Base-by-base conservation (phyloP, 2,329 filamentous ascomycete genomes). In the Amphichorda felina region DNA sequence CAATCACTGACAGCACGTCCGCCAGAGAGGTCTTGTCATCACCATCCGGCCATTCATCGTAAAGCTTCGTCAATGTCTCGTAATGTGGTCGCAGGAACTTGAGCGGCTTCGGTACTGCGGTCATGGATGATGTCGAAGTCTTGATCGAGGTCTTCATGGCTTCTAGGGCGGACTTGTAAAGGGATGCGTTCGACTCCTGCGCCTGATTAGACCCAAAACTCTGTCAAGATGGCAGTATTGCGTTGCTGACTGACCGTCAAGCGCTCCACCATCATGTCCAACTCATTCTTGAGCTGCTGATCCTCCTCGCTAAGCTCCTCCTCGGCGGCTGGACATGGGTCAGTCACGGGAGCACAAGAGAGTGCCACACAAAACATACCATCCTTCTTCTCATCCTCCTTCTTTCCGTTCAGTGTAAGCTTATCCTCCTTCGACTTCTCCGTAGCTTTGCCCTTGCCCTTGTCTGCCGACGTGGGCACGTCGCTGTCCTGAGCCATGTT, bases 71-170 rank as follows among this genome's bases (percentile, higher is more conserved):
- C 54, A 98, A 70, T 38, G 82, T 78, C 61, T 93, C 83, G 65
- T 96, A 98, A 61, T 98, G 89, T 47, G 89, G 91, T 66, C 91
- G 78, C 44, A 98, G 75, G 60, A 98, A 98, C 63, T 98, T 98
- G 50, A 98, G 73, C 24, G 91, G 91, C 64, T 98, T 98, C 17
- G 93, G 91, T 42, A 98, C 91, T 40, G 91, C 91, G 33, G 91
- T 98, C 91, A 98, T 98, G 31, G 93, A 98, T 40, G 88, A 96
- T 46, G 91, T 98, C 40, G 91, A 94, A 38, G 91, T 98, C 70
- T 95, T 96, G 70, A 98, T 98, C 55, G 86, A 93, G 52, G 80
- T 86, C 69, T 95, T 96, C 77, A 98, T 95, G 47, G 87, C 82
- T 61, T 96, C 88, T 47, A 98, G 70, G 37, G 91, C 83, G 40